Evolutionary conservation across 2,329 filamentous ascomycete genomes (phyloP).

Genomic region (Cercospora citrullina): DNA sequence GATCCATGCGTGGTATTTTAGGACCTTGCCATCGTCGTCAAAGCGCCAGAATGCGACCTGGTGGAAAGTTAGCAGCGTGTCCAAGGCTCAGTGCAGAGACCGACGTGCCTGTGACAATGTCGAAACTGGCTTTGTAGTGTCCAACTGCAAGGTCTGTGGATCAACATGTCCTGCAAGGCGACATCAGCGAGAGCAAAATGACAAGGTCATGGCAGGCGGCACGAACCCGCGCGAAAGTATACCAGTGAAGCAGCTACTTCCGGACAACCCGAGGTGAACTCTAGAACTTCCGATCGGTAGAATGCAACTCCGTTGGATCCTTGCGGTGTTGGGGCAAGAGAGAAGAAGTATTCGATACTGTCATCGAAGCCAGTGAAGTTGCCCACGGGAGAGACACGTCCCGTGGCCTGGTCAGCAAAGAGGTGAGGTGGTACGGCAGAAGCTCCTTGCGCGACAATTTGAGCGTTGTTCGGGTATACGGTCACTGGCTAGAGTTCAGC

Average conservation of each 20-base stretch:
- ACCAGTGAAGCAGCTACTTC: constrained; percentile 29
- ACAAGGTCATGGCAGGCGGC: not conserved
- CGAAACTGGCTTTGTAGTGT: constrained; percentile 14
- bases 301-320: constrained; percentile 30
- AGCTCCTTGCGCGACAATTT: constrained; percentile 41
- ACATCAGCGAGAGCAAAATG: not conserved
- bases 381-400: constrained; percentile 46
- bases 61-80: not conserved
- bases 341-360: constrained; percentile 50
- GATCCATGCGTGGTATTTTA: constrained; percentile 50
- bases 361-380: constrained; percentile 48
- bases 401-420: constrained; percentile 43
- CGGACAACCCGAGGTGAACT: constrained; percentile 29
- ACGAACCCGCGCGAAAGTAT: constrained; percentile 22
- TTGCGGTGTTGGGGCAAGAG: constrained; percentile 41
- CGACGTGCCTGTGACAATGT: constrained; percentile 23
- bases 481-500: constrained; percentile 2
- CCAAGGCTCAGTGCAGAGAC: not conserved
- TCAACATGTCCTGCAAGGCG: constrained; percentile 7
- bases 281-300: constrained; percentile 31
- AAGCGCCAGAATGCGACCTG: constrained; percentile 51
- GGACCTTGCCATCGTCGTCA: constrained; percentile 47
- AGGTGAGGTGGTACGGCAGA: constrained; percentile 43
- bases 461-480: constrained; percentile 44
- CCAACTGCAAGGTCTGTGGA: constrained; percentile 17